A percentile compares a stretch with the other conserved stretches of the same genome.
phyloP scores from a whole-genome alignment of 192 early-diverging fungal genomes.

The Linderina pennispora region DNA sequence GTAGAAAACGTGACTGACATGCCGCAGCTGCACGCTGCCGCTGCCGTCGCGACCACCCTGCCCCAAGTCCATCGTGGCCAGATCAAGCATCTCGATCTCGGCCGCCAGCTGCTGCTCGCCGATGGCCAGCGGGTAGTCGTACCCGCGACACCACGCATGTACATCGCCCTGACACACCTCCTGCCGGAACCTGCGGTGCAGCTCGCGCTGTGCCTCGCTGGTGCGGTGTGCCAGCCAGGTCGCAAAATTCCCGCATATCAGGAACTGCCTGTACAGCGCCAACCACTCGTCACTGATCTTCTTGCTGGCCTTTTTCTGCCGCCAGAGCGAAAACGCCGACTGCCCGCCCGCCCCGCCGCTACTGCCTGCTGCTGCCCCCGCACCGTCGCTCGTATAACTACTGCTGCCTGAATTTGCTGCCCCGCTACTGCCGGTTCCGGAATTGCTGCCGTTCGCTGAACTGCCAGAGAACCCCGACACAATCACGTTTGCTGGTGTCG shows the following conservation, averaged over 20 bases:
- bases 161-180: conserved; percentile 53
- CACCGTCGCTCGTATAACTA: conserved; percentile 1
- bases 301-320: conserved; percentile 26
- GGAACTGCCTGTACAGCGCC: conserved; percentile 77
- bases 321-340: conserved; percentile 26
- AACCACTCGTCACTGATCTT: conserved; percentile 59
- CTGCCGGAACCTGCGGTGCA: conserved; percentile 68
- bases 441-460: background rate
- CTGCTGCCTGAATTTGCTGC: background rate
- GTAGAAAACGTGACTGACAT: conserved; percentile 43
- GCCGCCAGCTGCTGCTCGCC: conserved; percentile 33
- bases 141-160: conserved; percentile 46
- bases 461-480: conserved; percentile 37
- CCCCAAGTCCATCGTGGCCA: conserved; percentile 44
- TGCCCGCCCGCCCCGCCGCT: background rate
- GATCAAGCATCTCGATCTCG: conserved; percentile 38
- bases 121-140: conserved; percentile 34
- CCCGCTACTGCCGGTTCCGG: background rate
- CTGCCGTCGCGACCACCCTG: conserved; percentile 4
- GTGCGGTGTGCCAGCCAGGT: conserved; percentile 87
- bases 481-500: conserved; percentile 23
- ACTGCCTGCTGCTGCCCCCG: background rate
- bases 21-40: conserved; percentile 7
- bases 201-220: conserved; percentile 70
- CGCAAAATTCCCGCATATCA: conserved; percentile 93